Percentiles rank a stretch among this genome's conserved stretches.
Conservation (phyloP, 2,329 filamentous ascomycete genomes). For the Paecilomyces niveus region DNA sequence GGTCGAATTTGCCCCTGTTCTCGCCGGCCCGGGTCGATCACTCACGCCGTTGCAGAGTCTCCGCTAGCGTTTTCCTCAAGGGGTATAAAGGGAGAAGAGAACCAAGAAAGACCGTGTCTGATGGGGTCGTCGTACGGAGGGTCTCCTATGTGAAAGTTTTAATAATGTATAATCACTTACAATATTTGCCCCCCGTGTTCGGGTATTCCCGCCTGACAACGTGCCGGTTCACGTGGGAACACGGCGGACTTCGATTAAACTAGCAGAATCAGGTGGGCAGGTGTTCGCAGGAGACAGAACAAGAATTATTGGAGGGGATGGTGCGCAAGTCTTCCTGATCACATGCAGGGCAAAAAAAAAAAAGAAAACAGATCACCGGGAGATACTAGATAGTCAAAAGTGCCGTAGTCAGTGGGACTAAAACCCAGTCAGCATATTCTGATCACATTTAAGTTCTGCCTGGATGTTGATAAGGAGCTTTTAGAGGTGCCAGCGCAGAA, state of each 20-base stretch:
- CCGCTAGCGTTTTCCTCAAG: no score
- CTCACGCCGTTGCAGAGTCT: no score
- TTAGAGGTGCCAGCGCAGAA: not conserved
- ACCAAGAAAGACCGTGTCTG: no score
- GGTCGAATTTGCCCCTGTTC: no score
- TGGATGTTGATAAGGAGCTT: not conserved
- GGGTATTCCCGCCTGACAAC: not conserved
- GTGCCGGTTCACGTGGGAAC: not conserved
- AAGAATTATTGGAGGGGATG: not conserved
- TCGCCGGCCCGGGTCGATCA: no score
- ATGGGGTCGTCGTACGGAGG: no score
- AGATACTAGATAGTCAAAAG: not conserved
- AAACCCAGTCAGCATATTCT: not conserved
- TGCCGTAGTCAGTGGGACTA: not conserved
- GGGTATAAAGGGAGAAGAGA: no score
- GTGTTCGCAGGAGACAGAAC: not conserved
- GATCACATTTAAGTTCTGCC: not conserved
- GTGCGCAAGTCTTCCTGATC: not conserved
- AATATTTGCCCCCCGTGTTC: not conserved
- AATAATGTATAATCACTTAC: no score
- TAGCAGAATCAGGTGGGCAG: not conserved
- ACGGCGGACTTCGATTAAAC: no score
- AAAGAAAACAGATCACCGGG: not conserved
- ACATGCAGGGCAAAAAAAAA: not conserved
- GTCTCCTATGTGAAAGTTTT: no score